A percentile compares a stretch with the other conserved stretches of the same genome.
Evolutionary conservation across 805 yeast genomes (phyloP).

Genomic region (Cyberlindnera maritima): DNA sequence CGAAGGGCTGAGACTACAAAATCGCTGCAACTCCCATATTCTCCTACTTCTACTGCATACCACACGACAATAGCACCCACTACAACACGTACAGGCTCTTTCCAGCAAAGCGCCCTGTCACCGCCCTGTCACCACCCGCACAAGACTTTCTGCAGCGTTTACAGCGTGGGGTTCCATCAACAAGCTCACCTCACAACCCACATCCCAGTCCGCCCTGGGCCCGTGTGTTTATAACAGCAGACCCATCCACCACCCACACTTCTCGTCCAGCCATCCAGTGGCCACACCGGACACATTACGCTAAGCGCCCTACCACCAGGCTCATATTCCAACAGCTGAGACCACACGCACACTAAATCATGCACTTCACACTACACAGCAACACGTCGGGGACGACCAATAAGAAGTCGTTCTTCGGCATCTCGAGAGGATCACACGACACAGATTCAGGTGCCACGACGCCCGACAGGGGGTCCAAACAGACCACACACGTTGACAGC

Average conservation of each 20-base stretch:
- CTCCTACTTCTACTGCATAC: not conserved
- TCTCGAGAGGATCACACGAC: conserved; percentile 1
- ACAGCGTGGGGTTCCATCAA: no score
- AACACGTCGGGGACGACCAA: conserved; percentile 2
- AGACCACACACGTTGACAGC: not conserved
- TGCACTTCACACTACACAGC: conserved; percentile 12
- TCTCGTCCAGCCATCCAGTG: no score
- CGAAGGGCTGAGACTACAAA: conserved; percentile 1
- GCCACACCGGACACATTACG: no score
- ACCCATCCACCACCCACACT: no score
- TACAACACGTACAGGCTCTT: not conserved
- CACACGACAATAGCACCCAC: not conserved
- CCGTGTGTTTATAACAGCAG: no score
- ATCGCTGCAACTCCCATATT: not conserved
- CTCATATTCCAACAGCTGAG: no score
- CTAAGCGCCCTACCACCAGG: no score
- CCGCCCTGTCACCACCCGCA: no score
- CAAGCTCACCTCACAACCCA: no score
- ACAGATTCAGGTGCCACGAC: not conserved
- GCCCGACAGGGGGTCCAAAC: not conserved
- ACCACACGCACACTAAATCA: not conserved
- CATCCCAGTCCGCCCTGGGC: no score
- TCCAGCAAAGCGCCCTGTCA: no score
- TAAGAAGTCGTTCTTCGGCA: conserved; percentile 13
- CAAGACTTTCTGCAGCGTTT: no score